Evolutionary conservation across 768 basidiomycete species (phyloP).

Genomic region (Tephrocybe rancida): DNA sequence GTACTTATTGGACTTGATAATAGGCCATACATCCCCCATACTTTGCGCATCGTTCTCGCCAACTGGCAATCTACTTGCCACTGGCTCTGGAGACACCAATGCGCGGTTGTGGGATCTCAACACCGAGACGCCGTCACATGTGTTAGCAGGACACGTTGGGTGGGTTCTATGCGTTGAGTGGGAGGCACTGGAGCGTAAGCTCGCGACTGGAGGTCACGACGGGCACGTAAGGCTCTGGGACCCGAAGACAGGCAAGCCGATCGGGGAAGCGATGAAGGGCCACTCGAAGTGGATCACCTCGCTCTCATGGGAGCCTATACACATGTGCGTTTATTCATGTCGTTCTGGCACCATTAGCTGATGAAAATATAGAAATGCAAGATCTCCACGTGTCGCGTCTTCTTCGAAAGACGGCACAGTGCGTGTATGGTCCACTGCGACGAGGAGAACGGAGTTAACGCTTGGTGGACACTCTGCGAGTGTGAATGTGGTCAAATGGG

Average conservation of each 20-base stretch:
- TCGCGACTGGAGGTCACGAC: constrained; percentile 95
- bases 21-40: constrained; percentile 92
- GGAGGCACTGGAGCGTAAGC: constrained; percentile 88
- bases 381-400: constrained; percentile 84
- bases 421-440: constrained; percentile 86
- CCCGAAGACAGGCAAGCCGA: constrained; percentile 85
- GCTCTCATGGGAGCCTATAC: constrained; percentile 95
- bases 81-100: constrained; percentile 93
- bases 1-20: constrained; percentile 3
- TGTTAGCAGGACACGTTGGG: constrained; percentile 85
- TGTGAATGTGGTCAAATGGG: constrained; percentile 96
- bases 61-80: constrained; percentile 87
- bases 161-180: constrained; percentile 99
- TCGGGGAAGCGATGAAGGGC: constrained; percentile 88
- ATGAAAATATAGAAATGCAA: constrained; percentile 58
- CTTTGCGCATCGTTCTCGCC: constrained; percentile 96
- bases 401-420: constrained; percentile 97
- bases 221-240: constrained; percentile 94
- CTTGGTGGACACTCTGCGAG: constrained; percentile 93
- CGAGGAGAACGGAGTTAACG: constrained; percentile 74
- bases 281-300: constrained; percentile 97
- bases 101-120: constrained; percentile 93
- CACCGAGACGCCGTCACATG: constrained; percentile 90
- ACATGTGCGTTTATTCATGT: constrained; percentile 54
- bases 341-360: background rate